Evolutionary conservation across 2,329 filamentous ascomycete species (phyloP), one percentile per base, ranked within the genome.

Genomic region (Dothistroma septosporum): DNA sequence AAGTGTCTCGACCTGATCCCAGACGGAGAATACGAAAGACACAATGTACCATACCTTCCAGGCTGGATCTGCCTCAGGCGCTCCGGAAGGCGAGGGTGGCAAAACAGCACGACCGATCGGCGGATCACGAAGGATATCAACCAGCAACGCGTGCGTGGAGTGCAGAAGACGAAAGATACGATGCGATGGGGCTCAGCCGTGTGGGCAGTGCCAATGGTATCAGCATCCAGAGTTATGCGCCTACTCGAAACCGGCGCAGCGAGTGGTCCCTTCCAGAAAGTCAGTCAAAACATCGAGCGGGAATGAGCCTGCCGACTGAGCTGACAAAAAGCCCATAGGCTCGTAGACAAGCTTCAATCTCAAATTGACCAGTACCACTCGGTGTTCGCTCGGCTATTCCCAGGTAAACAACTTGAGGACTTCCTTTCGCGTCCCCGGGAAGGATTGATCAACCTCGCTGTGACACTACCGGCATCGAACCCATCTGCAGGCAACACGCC

Each of bases 131-230:
- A 74, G 78, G 5, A 80, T 80, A 50, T 79, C 78, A 4, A 80
- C 78, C 4, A 79, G 74, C 68, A 80, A 88, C 70, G 88, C 88
- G 41, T 91, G 88, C 73, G 86, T 88, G 53, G 88, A 90, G 69
- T 91, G 90, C 77, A 87, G 91, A 71, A 83, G 90, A 67, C 84
- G 90, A 63, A 94, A 93, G 76, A 93, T 93, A 58, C 87, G 90
- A 64, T 94, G 90, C 72, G 89, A 92, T 77, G 90, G 90, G 58
- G 84, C 87, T 66, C 87, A 91, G 70, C 90, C 90, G 11, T 94
- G 90, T 72, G 88, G 89, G 41, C 90, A 92, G 72, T 94, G 90
- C 73, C 83, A 90, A 60, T 92, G 89, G 74, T 92, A 91, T 72
- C 86, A 90, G 59, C 89, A 90, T 64, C 87, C 89, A 4, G 90